Percentiles rank a stretch among this genome's conserved stretches.
Conservation (phyloP, 768 basidiomycete species). For the Boletus sensibilis region DNA sequence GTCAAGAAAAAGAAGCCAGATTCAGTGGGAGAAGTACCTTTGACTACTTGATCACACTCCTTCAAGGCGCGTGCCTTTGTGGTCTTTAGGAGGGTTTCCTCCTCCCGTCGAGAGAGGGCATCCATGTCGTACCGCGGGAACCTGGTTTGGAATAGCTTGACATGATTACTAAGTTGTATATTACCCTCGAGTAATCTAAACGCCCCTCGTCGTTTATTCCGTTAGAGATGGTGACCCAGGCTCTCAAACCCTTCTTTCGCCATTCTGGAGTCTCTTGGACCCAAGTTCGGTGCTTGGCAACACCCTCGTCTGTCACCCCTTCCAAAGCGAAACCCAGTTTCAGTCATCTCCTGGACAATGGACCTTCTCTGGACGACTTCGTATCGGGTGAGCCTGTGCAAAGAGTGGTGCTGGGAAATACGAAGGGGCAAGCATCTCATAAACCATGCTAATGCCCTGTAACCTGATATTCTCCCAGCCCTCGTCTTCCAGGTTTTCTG, state of each 20-base stretch:
- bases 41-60: constrained; percentile 74
- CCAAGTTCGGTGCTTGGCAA: constrained; percentile 46
- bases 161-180: constrained; percentile 11
- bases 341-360: constrained; percentile 52
- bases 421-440: constrained; percentile 51
- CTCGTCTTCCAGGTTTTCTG: constrained; percentile 81
- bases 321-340: constrained; percentile 44
- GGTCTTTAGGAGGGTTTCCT: constrained; percentile 79
- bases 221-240: constrained; percentile 11
- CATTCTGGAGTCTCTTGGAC: neutral
- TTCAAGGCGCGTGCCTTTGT: constrained; percentile 77
- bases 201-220: neutral
- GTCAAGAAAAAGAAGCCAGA: neutral
- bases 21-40: constrained; percentile 42
- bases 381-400: constrained; percentile 56
- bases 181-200: neutral
- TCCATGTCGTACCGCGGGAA: constrained; percentile 52
- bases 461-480: constrained; percentile 43
- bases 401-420: constrained; percentile 70
- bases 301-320: constrained; percentile 35
- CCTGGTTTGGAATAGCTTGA: neutral
- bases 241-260: constrained; percentile 15
- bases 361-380: constrained; percentile 82
- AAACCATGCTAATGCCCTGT: neutral
- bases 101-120: constrained; percentile 82